Conservation (phyloP, 2,329 filamentous ascomycete species). For the Beauveria scarabaeidicola region DNA sequence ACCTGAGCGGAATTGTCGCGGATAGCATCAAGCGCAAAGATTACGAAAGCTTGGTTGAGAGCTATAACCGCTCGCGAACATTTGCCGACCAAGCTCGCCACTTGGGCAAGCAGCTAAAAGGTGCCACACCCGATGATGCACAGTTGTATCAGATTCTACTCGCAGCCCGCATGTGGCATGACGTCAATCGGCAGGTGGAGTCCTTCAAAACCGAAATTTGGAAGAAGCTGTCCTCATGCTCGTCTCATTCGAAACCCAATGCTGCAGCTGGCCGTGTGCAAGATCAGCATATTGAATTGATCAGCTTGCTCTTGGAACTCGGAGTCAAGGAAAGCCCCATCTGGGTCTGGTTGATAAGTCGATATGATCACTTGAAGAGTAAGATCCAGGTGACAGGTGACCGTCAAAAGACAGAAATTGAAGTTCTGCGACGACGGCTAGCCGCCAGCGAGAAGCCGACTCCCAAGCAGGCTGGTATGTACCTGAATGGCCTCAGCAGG, state of each 20-base stretch:
- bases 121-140: slow-evolving; percentile 58
- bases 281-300: slow-evolving; percentile 85
- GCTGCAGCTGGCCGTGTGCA: slow-evolving; percentile 47
- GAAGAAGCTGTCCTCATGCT: slow-evolving; percentile 65
- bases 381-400: slow-evolving; percentile 76
- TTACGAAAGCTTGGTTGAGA: slow-evolving; percentile 78
- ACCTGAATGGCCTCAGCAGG: slow-evolving; percentile 65
- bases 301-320: slow-evolving; percentile 79
- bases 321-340: slow-evolving; percentile 95
- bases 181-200: slow-evolving; percentile 81
- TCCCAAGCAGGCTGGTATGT: slow-evolving; percentile 59
- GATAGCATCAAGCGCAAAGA: slow-evolving; percentile 87
- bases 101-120: slow-evolving; percentile 50
- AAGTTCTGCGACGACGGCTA: slow-evolving; percentile 76
- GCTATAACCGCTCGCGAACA: slow-evolving; percentile 74
- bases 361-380: slow-evolving; percentile 80
- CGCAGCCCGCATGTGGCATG: slow-evolving; percentile 89
- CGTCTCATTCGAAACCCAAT: slow-evolving; percentile 46
- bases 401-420: slow-evolving; percentile 83
- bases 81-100: slow-evolving; percentile 71
- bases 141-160: slow-evolving; percentile 82
- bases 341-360: slow-evolving; percentile 87
- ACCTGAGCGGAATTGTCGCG: slow-evolving; percentile 66
- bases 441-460: slow-evolving; percentile 65
- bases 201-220: slow-evolving; percentile 84